Evolutionary conservation across 331 rosid genomes (phyloP).

Genomic region (Malus hybrid): DNA sequence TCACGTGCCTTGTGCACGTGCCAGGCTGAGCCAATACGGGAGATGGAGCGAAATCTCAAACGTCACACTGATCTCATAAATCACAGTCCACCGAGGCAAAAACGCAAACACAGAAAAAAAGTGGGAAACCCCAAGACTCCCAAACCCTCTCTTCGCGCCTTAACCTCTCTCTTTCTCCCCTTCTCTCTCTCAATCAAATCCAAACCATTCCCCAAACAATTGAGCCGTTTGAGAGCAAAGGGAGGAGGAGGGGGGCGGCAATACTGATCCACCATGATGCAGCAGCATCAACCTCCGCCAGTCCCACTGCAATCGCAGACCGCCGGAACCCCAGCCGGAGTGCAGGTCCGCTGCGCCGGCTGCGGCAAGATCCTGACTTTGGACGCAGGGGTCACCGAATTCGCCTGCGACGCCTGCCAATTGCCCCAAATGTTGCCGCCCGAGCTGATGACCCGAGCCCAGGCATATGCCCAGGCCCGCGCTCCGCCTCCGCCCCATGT

Average conservation of each 20-base stretch:
- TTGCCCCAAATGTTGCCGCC: constrained; percentile 59
- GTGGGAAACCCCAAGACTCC: constrained; percentile 14
- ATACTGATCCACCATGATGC: constrained; percentile 20
- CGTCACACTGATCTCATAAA: neutral
- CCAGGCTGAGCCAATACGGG: neutral
- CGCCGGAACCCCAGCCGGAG: constrained; percentile 16
- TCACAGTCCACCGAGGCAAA: neutral
- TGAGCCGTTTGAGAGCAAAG: neutral
- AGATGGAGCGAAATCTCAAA: neutral
- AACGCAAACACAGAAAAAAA: neutral
- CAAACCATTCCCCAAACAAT: neutral
- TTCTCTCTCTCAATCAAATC: neutral
- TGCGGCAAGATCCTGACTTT: constrained; percentile 38
- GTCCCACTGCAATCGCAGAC: constrained; percentile 23
- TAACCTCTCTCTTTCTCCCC: neutral
- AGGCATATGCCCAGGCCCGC: neutral
- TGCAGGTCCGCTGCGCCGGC: constrained; percentile 59
- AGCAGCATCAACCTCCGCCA: constrained; percentile 22
- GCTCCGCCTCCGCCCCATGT: constrained; percentile 16
- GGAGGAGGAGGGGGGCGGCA: neutral
- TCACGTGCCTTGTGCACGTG: constrained; percentile 14
- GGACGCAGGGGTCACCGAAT: constrained; percentile 38
- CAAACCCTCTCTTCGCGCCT: constrained; percentile 18
- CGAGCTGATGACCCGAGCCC: constrained; percentile 46
- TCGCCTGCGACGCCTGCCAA: constrained; percentile 36